Evolutionary conservation across 2,329 filamentous ascomycete species (phyloP).

Genomic region (Cryphonectria nitschkei): DNA sequence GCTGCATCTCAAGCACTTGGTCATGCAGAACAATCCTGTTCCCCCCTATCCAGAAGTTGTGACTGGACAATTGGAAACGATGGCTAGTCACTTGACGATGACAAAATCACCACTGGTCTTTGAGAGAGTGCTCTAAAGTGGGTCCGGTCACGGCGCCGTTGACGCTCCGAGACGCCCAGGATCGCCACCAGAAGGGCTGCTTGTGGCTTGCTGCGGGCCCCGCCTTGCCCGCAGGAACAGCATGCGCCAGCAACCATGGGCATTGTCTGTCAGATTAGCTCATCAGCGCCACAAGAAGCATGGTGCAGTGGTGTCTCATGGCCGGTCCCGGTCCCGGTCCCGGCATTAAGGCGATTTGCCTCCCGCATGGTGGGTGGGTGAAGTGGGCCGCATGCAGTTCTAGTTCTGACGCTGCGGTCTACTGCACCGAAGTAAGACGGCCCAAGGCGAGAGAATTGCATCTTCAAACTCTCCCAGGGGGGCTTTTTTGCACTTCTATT

Average conservation of each 20-base stretch:
- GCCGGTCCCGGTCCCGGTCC: slow-evolving; percentile 4
- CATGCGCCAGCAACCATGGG: not conserved
- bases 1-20: not conserved
- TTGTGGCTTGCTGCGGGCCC: not conserved
- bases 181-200: not conserved
- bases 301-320: not conserved
- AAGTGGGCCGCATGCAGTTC: slow-evolving; percentile 6
- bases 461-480: slow-evolving; percentile 12
- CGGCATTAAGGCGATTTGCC: not conserved
- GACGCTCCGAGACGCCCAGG: not conserved
- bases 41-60: not conserved
- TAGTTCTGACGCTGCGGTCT: not conserved
- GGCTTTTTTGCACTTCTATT: not conserved
- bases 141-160: not conserved
- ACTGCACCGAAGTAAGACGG: slow-evolving; percentile 10
- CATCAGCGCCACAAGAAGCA: not conserved
- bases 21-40: not conserved
- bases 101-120: not conserved
- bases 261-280: not conserved
- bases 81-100: not conserved
- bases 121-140: not conserved
- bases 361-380: slow-evolving; percentile 4
- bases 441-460: slow-evolving; percentile 2
- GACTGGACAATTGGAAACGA: not conserved
- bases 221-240: not conserved